phyloP scores from a whole-genome alignment of 768 basidiomycete genomes.

The Paxillus rubicundulus region DNA sequence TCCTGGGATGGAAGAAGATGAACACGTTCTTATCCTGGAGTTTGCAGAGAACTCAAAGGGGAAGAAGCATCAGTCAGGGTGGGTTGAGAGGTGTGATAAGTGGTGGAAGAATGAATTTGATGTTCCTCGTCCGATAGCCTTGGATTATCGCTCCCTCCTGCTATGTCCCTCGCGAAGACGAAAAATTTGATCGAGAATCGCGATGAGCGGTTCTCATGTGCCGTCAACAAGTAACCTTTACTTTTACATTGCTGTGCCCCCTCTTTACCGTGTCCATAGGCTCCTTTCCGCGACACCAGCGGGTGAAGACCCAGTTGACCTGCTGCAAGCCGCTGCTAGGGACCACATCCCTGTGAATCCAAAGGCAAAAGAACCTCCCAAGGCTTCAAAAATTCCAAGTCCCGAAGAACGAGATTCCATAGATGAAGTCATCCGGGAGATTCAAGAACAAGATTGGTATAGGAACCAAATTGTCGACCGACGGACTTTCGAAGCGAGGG shows the following conservation, averaged over 20 bases:
- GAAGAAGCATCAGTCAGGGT: conserved; percentile 30
- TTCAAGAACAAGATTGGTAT: conserved; percentile 63
- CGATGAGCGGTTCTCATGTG: conserved; percentile 60
- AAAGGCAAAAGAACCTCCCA: conserved; percentile 6
- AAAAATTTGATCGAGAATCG: conserved; percentile 72
- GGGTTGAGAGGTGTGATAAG: neutral
- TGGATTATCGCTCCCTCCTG: conserved; percentile 21
- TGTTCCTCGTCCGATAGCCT: conserved; percentile 9
- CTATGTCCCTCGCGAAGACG: conserved; percentile 54
- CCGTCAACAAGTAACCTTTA: conserved; percentile 62
- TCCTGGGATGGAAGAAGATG: conserved; percentile 32
- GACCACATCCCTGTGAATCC: conserved; percentile 74
- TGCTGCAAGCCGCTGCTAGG: conserved; percentile 65
- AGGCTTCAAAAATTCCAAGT: conserved; percentile 32
- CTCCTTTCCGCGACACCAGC: conserved; percentile 52
- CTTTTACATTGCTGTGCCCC: neutral
- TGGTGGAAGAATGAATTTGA: conserved; percentile 1
- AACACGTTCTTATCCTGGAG: conserved; percentile 50
- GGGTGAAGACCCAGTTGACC: conserved; percentile 56
- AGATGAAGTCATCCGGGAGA: conserved; percentile 52
- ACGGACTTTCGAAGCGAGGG: conserved; percentile 51
- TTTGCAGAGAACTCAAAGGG: conserved; percentile 48
- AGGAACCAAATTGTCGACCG: conserved; percentile 62
- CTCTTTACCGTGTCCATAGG: conserved; percentile 33
- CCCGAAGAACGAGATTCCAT: conserved; percentile 57